Conservation (phyloP, 768 basidiomycete species). For the Lentinula detonsa region DNA sequence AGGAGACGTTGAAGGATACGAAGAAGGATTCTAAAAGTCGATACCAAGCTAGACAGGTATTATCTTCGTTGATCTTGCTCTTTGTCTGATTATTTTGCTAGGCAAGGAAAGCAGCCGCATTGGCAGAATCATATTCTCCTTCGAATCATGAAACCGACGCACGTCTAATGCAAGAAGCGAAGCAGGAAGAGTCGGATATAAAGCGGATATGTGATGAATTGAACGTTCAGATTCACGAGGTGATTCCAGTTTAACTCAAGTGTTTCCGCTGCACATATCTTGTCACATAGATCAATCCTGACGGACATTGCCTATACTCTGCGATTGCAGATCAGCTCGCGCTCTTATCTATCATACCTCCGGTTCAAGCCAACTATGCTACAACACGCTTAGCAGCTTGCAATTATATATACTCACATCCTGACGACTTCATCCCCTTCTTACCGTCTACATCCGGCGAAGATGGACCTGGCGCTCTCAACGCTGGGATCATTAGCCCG, state of each 20-base stretch:
- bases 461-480: slow-evolving; percentile 56
- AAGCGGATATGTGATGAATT: slow-evolving; percentile 57
- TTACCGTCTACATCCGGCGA: slow-evolving; percentile 70
- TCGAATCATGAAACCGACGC: slow-evolving; percentile 57
- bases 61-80: slow-evolving; percentile 8
- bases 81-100: slow-evolving; percentile 20
- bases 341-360: slow-evolving; percentile 60
- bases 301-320: slow-evolving; percentile 95
- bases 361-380: slow-evolving; percentile 51
- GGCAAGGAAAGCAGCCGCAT: slow-evolving; percentile 67
- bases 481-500: slow-evolving; percentile 67
- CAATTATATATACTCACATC: slow-evolving; percentile 73
- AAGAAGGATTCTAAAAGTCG: slow-evolving; percentile 59
- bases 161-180: slow-evolving; percentile 55
- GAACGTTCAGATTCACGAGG: slow-evolving; percentile 63
- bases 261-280: neutral
- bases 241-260: slow-evolving; percentile 17
- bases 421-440: slow-evolving; percentile 91
- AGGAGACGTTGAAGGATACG: slow-evolving; percentile 24
- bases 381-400: slow-evolving; percentile 67
- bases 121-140: slow-evolving; percentile 46
- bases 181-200: slow-evolving; percentile 64
- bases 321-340: slow-evolving; percentile 90
- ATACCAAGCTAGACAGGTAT: slow-evolving; percentile 68
- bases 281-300: slow-evolving; percentile 73